These are phyloP conservation scores for Gymnopus androsaceus DNA, from an alignment of 1,284 basidiomycete species.

Conservation along the genomic window DNA sequence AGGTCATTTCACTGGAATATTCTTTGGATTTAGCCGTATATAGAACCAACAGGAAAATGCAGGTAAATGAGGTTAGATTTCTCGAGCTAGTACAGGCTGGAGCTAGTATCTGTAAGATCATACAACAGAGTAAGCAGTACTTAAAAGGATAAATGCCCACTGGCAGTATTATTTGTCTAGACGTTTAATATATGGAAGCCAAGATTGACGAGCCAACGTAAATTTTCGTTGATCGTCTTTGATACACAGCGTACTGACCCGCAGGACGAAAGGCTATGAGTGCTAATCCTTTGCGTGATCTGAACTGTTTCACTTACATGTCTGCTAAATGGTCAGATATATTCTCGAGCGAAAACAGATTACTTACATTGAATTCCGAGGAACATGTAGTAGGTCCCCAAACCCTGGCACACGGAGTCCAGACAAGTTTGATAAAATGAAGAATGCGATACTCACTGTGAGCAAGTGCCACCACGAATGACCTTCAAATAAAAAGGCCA, in stretches of 20 bases:
- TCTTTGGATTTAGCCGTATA: too few species aligned
- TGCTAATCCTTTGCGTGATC: not conserved
- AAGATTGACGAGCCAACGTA: constrained; percentile 37
- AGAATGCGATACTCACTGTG: constrained; percentile 41
- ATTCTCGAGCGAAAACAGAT: not conserved
- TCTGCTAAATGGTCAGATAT: constrained; percentile 32
- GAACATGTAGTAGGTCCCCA: constrained; percentile 62
- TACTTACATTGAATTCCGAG: constrained; percentile 61
- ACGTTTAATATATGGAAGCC: constrained; percentile 46
- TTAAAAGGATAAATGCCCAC: not conserved
- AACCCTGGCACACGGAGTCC: constrained; percentile 37
- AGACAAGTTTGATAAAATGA: not conserved
- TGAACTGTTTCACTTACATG: constrained; percentile 41
- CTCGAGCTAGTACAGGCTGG: too few species aligned
- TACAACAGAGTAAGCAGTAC: not conserved
- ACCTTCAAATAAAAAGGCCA: constrained; percentile 66
- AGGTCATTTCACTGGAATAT: too few species aligned
- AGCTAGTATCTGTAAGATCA: too few species aligned
- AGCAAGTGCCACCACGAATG: constrained; percentile 76
- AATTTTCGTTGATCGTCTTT: constrained; percentile 60
- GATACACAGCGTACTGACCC: constrained; percentile 51
- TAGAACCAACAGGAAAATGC: too few species aligned
- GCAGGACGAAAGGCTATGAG: not conserved
- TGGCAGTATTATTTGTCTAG: constrained; percentile 24
- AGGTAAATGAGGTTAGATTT: too few species aligned